Conservation (phyloP, 441 rosid genomes). For the Aleurites moluccanus region DNA sequence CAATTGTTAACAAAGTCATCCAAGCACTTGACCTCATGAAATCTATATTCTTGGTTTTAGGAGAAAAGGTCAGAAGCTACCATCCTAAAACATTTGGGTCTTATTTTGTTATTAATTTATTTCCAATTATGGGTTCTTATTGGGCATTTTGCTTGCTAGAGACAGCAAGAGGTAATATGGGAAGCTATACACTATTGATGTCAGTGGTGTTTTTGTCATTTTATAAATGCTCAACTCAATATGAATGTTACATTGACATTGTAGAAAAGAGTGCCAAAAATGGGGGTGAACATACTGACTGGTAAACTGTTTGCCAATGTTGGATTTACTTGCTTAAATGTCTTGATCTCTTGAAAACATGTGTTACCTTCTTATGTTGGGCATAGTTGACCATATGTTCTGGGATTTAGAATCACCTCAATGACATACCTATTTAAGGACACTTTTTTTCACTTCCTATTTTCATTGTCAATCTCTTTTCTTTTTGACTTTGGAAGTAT, state of each 20-base stretch:
- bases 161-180: background rate
- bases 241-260: background rate
- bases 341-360: background rate
- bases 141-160: background rate
- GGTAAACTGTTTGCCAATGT: background rate
- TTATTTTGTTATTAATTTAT: background rate
- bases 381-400: background rate
- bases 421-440: background rate
- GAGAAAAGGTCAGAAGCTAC: background rate
- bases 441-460: background rate
- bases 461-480: background rate
- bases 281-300: background rate
- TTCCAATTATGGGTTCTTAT: background rate
- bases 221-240: background rate
- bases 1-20: background rate
- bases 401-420: background rate
- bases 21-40: background rate
- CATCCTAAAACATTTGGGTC: background rate
- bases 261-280: background rate
- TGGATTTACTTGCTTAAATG: background rate
- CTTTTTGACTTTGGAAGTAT: background rate
- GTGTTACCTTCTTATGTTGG: background rate
- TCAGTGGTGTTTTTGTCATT: background rate
- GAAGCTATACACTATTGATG: background rate
- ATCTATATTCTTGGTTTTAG: background rate